Percentiles rank a stretch among this genome's conserved stretches.
Evolutionary conservation across 2,329 filamentous ascomycete genomes (phyloP).

Genomic region (Sporothrix brunneoviolacea): DNA sequence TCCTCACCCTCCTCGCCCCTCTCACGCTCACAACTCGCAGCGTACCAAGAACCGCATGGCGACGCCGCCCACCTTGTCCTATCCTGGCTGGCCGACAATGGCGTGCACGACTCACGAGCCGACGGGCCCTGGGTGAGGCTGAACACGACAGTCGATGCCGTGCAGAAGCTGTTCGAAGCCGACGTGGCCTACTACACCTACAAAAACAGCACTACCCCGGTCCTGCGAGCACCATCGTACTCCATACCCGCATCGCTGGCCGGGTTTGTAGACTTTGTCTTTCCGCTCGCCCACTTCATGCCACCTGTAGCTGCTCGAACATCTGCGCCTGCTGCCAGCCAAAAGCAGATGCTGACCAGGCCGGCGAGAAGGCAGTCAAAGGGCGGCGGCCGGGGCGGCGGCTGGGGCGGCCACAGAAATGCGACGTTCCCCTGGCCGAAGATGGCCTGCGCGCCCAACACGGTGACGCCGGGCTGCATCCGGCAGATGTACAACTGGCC

Average conservation of each 20-base stretch:
- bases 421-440: slow-evolving; percentile 13
- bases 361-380: background rate
- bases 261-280: slow-evolving; percentile 37
- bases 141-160: slow-evolving; percentile 32
- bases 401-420: slow-evolving; percentile 20
- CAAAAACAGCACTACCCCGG: slow-evolving; percentile 23
- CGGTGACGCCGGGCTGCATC: slow-evolving; percentile 34
- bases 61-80: slow-evolving; percentile 31
- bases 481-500: slow-evolving; percentile 40
- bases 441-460: slow-evolving; percentile 26
- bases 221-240: slow-evolving; percentile 40
- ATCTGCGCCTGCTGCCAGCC: background rate
- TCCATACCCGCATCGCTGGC: slow-evolving; percentile 35
- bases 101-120: slow-evolving; percentile 27
- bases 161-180: slow-evolving; percentile 36
- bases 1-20: slow-evolving; percentile 11
- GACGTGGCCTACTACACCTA: slow-evolving; percentile 37
- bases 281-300: slow-evolving; percentile 45
- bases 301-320: too few relatives aligned
- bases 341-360: background rate
- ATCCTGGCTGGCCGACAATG: slow-evolving; percentile 35
- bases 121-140: slow-evolving; percentile 38
- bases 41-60: slow-evolving; percentile 30
- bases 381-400: too few relatives aligned
- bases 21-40: slow-evolving; percentile 32